Evolutionary conservation across 2,329 filamentous ascomycete species (phyloP).

Genomic region (Geosmithia flava): DNA sequence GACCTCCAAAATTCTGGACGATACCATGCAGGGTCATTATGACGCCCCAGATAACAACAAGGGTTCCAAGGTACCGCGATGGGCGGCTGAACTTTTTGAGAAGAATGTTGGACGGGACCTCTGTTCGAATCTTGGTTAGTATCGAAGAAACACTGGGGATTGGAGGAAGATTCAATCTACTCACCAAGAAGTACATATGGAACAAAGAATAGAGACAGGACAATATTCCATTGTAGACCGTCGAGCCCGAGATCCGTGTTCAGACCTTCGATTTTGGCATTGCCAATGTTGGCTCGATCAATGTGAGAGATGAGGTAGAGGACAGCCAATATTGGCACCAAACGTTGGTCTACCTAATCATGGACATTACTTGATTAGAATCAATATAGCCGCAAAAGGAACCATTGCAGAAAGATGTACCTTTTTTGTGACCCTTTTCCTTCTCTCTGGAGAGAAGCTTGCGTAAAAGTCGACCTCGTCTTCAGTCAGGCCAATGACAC

Average conservation of each 20-base stretch:
- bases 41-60: constrained; percentile 39
- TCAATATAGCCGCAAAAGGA: neutral
- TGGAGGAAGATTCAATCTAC: neutral
- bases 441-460: constrained; percentile 8
- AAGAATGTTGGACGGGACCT: constrained; percentile 50
- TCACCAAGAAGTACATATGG: constrained; percentile 38
- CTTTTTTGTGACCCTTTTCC: constrained; percentile 12
- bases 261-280: constrained; percentile 34
- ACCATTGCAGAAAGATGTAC: constrained; percentile 4
- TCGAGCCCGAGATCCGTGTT: constrained; percentile 29
- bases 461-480: constrained; percentile 15
- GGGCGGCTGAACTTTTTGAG: constrained; percentile 48
- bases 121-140: constrained; percentile 11
- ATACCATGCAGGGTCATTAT: constrained; percentile 40
- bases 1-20: constrained; percentile 32
- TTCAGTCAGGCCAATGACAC: constrained; percentile 13
- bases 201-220: constrained; percentile 44
- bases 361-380: neutral
- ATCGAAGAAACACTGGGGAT: neutral
- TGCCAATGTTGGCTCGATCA: constrained; percentile 38
- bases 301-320: constrained; percentile 45
- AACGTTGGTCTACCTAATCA: constrained; percentile 8
- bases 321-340: constrained; percentile 38
- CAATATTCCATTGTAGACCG: constrained; percentile 44
- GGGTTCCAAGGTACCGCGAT: constrained; percentile 49